These are phyloP conservation scores for Aspergillus versicolor DNA, from an alignment of 2,329 filamentous ascomycete species.

Conservation along the genomic window DNA sequence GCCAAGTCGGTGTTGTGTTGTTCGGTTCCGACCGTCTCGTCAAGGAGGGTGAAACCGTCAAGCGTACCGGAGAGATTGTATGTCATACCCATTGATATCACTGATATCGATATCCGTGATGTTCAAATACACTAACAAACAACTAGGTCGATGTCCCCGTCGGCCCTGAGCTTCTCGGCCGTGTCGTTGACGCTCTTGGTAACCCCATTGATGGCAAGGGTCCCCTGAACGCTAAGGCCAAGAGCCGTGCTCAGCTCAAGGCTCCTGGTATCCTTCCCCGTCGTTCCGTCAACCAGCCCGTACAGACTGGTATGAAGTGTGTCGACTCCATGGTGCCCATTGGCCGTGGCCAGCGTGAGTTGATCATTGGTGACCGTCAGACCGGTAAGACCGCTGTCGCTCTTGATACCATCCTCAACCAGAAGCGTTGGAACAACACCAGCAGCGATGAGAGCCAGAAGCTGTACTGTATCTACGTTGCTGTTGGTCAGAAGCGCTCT, in stretches of 20 bases:
- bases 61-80: slow-evolving; percentile 99
- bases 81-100: slow-evolving; percentile 43
- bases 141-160: slow-evolving; percentile 66
- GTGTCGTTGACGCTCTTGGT: slow-evolving; percentile 97
- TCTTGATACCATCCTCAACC: slow-evolving; percentile 97
- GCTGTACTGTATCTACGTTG: slow-evolving; percentile 99
- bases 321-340: slow-evolving; percentile 99
- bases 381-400: slow-evolving; percentile 99
- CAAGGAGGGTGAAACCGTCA: slow-evolving; percentile 98
- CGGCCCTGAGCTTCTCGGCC: slow-evolving; percentile 87
- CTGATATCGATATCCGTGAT: not conserved
- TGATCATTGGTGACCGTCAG: slow-evolving; percentile 99
- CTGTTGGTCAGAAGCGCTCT: slow-evolving; percentile 98
- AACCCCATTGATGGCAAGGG: slow-evolving; percentile 99
- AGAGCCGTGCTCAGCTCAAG: slow-evolving; percentile 97
- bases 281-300: slow-evolving; percentile 94
- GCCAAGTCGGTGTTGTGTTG: slow-evolving; percentile 99
- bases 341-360: slow-evolving; percentile 99
- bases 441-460: slow-evolving; percentile 89
- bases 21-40: slow-evolving; percentile 99
- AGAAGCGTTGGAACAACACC: slow-evolving; percentile 93
- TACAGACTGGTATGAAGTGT: slow-evolving; percentile 99
- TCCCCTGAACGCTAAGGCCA: slow-evolving; percentile 87
- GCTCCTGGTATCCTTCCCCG: slow-evolving; percentile 97
- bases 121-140: slow-evolving; percentile 13